Percentiles rank a stretch among this genome's conserved stretches.
These are phyloP conservation scores for Termitomyces eurrhizus DNA, from an alignment of 768 basidiomycete genomes.

Conservation along the genomic window DNA sequence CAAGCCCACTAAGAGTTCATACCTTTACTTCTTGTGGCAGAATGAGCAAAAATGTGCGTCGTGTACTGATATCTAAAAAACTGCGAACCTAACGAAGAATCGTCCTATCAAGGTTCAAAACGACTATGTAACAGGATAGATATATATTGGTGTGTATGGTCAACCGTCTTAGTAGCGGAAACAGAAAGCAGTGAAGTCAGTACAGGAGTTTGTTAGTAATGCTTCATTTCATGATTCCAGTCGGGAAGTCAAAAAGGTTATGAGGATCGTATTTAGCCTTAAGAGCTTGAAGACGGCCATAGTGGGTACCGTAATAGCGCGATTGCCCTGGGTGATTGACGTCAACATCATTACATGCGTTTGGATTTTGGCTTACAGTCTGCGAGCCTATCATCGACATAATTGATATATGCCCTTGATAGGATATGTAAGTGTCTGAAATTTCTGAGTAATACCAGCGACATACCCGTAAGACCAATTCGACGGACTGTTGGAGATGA, in stretches of 20 bases:
- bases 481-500: constrained; percentile 23
- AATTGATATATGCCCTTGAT: constrained; percentile 33
- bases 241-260: constrained; percentile 37
- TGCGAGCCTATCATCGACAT: constrained; percentile 31
- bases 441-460: background rate
- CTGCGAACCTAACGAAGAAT: too few relatives aligned
- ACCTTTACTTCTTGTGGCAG: background rate
- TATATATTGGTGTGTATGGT: background rate
- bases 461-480: constrained; percentile 27
- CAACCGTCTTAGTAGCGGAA: background rate
- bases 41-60: too few relatives aligned
- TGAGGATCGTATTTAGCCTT: constrained; percentile 33
- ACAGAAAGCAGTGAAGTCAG: background rate
- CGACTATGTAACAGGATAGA: background rate
- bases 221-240: constrained; percentile 17
- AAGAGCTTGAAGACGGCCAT: constrained; percentile 25
- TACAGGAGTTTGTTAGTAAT: too few relatives aligned
- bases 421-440: background rate
- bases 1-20: background rate
- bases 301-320: constrained; percentile 30
- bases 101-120: background rate
- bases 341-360: background rate
- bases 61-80: too few relatives aligned
- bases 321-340: constrained; percentile 24
- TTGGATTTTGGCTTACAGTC: constrained; percentile 24